Base-by-base conservation (phyloP, 495 filamentous ascomycete species). In the Bacidia rubella region DNA sequence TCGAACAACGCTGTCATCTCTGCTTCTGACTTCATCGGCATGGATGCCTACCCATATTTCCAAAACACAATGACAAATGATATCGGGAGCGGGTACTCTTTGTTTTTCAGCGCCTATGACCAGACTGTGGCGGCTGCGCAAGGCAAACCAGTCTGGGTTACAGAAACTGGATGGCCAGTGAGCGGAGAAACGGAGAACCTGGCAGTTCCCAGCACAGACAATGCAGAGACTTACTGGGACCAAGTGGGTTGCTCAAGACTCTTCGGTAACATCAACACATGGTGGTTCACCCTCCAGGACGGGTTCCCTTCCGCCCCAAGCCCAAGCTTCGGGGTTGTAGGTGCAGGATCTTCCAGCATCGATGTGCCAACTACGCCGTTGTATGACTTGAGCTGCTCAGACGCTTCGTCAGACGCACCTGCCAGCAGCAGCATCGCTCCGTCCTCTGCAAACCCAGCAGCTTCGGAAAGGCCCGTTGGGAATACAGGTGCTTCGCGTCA, bases 161-260 rank as follows among this genome's bases (percentile, higher is more conserved):
- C 86, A 21, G 87, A 93, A 75, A 92, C 86, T 25, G 88, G 88
- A 58, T 50, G 83, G 75, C 86, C 87, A 54, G 79, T 86, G 22
- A 77, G 68, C 54, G 87, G 86, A 25, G 62, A 70, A 43, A 70
- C 66, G 21, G 85, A 29, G 62, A 70, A 46, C 69, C 66, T 21
- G 42, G 86, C 82, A 51, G 67, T 81, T 11, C 73, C 88, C 20
- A 76, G 68, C 17, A 52, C 66, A 23, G 70, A 68, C 19, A 90
- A 90, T 63, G 83, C 87, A 21, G 75, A 83, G 71, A 73, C 63
- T 20, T 95, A 79, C 71, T 95, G 86, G 84, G 73, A 84, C 54
- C 64, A 81, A 40, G 82, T 89, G 50, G 85, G 77, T 27, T 95
- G 88, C 75, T 51, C 35, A 20, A 69, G 60, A 54, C 66, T 85